A percentile compares a stretch with the other conserved stretches of the same genome.
Evolutionary conservation across 495 filamentous ascomycete species (phyloP).

Genomic region (Schizothecium vesticola): DNA sequence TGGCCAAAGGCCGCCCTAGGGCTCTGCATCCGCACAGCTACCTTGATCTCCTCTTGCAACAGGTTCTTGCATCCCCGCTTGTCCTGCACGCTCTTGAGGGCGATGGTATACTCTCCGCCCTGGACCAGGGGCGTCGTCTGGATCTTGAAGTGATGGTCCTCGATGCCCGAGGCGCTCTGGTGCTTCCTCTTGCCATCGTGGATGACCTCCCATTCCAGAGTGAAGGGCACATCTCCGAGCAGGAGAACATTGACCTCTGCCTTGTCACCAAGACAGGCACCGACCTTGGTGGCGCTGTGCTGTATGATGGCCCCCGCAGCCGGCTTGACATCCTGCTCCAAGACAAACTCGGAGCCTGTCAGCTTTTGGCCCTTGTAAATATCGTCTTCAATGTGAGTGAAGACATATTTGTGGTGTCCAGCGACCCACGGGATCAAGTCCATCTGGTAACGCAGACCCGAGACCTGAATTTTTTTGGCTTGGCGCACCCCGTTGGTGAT

Average conservation of each 20-base stretch:
- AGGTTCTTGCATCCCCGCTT: constrained; percentile 77
- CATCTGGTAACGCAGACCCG: constrained; percentile 68
- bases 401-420: constrained; percentile 81
- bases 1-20: constrained; percentile 78
- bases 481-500: constrained; percentile 46
- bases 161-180: constrained; percentile 57
- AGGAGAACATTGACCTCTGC: constrained; percentile 67
- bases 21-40: constrained; percentile 78
- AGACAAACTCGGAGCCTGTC: constrained; percentile 43
- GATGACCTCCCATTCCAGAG: constrained; percentile 89
- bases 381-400: constrained; percentile 70
- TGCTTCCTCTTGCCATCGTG: constrained; percentile 78
- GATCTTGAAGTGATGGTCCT: constrained; percentile 57
- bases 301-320: constrained; percentile 74
- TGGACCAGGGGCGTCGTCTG: constrained; percentile 63
- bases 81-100: constrained; percentile 79
- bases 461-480: constrained; percentile 48
- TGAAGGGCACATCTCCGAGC: constrained; percentile 77
- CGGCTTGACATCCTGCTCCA: constrained; percentile 90
- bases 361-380: constrained; percentile 65
- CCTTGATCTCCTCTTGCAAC: constrained; percentile 72
- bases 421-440: constrained; percentile 77
- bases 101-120: constrained; percentile 84
- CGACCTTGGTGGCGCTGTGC: constrained; percentile 45
- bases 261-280: constrained; percentile 76